Evolutionary conservation across 2,329 filamentous ascomycete genomes (phyloP), one percentile per base, ranked within the genome.

Genomic region (Beauveria asiatica): DNA sequence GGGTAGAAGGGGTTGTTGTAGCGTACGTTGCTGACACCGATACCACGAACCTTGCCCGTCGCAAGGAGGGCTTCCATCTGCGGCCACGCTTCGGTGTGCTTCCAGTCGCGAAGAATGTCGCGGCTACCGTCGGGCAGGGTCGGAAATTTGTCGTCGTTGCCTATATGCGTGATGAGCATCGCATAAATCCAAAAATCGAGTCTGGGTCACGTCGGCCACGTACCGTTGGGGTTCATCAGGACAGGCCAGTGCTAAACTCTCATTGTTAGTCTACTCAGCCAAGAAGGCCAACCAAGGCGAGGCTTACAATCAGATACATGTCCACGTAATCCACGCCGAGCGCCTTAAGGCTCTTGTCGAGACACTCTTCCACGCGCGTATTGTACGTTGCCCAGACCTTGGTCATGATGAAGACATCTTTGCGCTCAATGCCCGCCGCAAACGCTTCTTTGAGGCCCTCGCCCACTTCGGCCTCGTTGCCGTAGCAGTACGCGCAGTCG

Each of bases 301-400:
- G 2, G 9, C 76, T 65, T 64, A 79, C 76, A 61, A 95, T 83
- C 42, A 95, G 80, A 70, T 84, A 91, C 61, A 95, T 77, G 71
- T 95, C 91, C 5, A 95, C 81, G 71, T 95, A 93, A 65, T 91
- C 87, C 52, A 94, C 77, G 1, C 89, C 88, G 41, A 95, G 76
- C 62, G 82, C 80, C 74, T 86, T 83, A 70, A 94, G 77, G 68
- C 86, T 89, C 79, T 87, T 85, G 65, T 90, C 83, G 41, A 94
- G 79, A 41, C 82, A 85, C 67, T 87, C 76, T 73, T 88, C 85
- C 6, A 85, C 85, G 7, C 86, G 80, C 41, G 83, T 83, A 73
- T 88, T 86, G 76, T 89, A 92, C 55, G 88, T 90, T 69, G 85
- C 87, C 89, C 90, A 95, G 42, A 92, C 82, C 80, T 96, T 95